Evolutionary conservation across 768 basidiomycete genomes (phyloP), one percentile per base, ranked within the genome.

Genomic region (Psilocybe cyanescens): DNA sequence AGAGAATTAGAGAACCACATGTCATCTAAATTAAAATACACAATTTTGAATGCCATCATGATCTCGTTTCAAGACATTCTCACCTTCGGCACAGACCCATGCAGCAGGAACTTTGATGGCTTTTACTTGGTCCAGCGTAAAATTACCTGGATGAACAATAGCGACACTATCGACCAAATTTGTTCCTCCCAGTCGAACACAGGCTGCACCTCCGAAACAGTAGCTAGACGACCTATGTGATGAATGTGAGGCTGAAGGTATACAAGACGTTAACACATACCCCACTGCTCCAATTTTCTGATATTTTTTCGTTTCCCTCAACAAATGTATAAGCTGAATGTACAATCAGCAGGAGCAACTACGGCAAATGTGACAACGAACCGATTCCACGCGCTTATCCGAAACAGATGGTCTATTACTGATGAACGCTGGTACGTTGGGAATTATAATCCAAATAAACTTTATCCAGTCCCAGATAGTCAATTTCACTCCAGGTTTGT

Each of bases 1-100:
- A 70, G 61, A n/a, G 68, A 35, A 2, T 68, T 65, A 7, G 72
- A 59, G 58, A 81, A 76, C 51, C 70, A 74, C 7, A 74, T 61
- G 57, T 83, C 81, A 44, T 80, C 81, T 81, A 48, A 24, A 24
- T 24, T 24, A 24, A 24, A 24, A 0, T 24, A 24, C 24, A 44
- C 55, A 14, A 31, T 35, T 37, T 33, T 4, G 16, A 14, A 16
- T 8, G 52, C 8, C 19, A 51, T 24, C 24, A 24, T 2, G 24
- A 24, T 24, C 24, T 24, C 2, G 24, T 24, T 24, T 24, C 24
- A 3, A 45, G 33, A 16, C 11, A 9, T 19, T 24, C 67, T 11
- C 52, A 78, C 79, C 78, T 74, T 81, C 78, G 6, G 79, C 76
- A 56, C 74, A 80, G 33, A 74, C 68, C 79, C 79, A 81, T 1